Conservation (phyloP, 2,329 filamentous ascomycete genomes). For the Pseudogymnoascus sp. region DNA sequence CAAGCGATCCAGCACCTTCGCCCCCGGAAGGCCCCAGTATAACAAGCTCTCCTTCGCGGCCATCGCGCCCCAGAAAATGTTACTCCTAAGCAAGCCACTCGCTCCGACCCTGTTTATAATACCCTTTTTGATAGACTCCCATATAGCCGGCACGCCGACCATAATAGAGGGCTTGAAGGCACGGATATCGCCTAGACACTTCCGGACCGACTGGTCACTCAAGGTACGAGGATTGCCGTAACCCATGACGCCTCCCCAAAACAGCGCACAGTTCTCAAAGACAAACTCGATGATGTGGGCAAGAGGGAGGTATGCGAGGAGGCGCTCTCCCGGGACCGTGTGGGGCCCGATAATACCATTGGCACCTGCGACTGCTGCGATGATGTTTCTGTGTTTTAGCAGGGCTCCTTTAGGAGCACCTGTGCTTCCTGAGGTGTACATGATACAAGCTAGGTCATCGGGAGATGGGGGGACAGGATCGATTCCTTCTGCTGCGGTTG, state of each 20-base stretch:
- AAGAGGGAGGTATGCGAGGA: conserved; percentile 87
- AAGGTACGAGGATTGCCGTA: conserved; percentile 89
- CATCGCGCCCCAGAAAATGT: conserved; percentile 67
- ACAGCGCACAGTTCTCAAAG: conserved; percentile 84
- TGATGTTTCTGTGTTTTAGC: conserved; percentile 15
- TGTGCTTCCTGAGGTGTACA: conserved; percentile 84
- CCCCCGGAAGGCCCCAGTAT: conserved; percentile 53
- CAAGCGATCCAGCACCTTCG: conserved; percentile 65
- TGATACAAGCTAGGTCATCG: conserved; percentile 74
- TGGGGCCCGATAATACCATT: conserved; percentile 69
- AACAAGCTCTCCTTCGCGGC: conserved; percentile 53
- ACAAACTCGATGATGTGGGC: conserved; percentile 96
- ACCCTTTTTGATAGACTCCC: conserved; percentile 96
- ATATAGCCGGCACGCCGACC: conserved; percentile 91
- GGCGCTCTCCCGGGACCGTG: conserved; percentile 67
- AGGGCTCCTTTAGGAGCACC: conserved; percentile 77
- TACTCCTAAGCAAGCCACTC: conserved; percentile 60
- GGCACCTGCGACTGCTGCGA: conserved; percentile 63
- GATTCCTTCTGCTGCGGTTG: conserved; percentile 49
- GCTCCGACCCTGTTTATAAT: conserved; percentile 70
- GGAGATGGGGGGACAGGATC: conserved; percentile 65
- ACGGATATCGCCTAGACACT: conserved; percentile 88
- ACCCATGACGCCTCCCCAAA: conserved; percentile 84
- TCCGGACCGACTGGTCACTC: conserved; percentile 75
- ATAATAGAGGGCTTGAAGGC: conserved; percentile 85